phyloP scores from a whole-genome alignment of 2,329 filamentous ascomycete species.

The Bipolaris bicolor region DNA sequence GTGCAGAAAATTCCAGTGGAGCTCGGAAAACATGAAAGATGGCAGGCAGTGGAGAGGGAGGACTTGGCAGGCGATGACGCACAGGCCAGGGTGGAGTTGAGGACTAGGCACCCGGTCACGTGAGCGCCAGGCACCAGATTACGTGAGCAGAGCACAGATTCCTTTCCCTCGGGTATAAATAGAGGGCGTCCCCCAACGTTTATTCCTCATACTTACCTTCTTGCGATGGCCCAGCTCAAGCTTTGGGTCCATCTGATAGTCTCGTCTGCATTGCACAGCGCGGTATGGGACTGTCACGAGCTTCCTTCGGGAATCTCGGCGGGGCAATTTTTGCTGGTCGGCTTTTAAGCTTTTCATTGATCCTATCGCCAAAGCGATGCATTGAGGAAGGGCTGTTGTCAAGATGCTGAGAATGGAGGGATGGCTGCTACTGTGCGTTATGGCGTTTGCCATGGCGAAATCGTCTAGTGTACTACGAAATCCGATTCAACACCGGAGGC shows the following conservation, averaged over 20 bases:
- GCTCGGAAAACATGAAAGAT: neutral
- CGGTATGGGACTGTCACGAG: slow-evolving; percentile 42
- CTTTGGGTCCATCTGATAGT: slow-evolving; percentile 37
- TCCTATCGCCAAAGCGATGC: slow-evolving; percentile 36
- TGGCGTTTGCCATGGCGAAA: no score
- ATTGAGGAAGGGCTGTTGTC: slow-evolving; percentile 45
- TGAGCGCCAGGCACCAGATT: neutral
- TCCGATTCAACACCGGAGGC: no score
- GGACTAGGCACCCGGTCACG: no score
- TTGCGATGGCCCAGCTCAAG: slow-evolving; percentile 43
- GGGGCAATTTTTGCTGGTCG: slow-evolving; percentile 43
- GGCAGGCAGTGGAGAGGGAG: neutral
- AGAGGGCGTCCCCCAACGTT: neutral
- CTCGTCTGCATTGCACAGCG: slow-evolving; percentile 50
- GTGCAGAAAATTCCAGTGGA: neutral
- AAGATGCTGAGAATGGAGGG: no score
- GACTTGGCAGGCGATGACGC: slow-evolving; percentile 2
- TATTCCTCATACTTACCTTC: slow-evolving; percentile 41
- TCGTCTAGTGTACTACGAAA: no score
- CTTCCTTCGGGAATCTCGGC: slow-evolving; percentile 46
- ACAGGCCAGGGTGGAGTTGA: neutral
- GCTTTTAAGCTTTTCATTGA: slow-evolving; percentile 48
- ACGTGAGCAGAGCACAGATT: slow-evolving; percentile 1
- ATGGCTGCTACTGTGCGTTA: no score
- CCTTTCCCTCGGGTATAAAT: neutral